phyloP scores from a whole-genome alignment of 106 monocot genomes.

The Xerophyta viscosa region DNA sequence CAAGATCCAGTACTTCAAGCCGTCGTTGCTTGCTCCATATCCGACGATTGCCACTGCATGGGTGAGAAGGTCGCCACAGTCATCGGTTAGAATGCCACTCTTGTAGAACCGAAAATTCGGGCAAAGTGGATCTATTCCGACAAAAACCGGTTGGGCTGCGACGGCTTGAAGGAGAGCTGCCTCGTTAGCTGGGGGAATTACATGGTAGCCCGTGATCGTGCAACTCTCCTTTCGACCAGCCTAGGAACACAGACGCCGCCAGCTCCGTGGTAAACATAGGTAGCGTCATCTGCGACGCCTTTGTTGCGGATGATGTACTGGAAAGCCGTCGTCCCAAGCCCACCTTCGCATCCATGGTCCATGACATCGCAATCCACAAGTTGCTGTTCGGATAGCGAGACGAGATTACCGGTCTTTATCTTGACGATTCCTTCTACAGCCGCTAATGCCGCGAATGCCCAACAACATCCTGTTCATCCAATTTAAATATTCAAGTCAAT shows the following conservation, averaged over 20 bases:
- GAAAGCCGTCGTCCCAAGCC: not conserved
- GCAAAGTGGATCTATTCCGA: not conserved
- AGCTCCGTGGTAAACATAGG: not conserved
- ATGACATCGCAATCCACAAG: not conserved
- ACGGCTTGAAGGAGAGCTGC: not conserved
- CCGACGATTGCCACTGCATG: slow-evolving; percentile 1
- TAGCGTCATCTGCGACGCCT: not conserved
- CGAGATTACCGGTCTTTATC: not conserved
- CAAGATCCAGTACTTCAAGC: slow-evolving; percentile 2
- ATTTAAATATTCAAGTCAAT: not conserved
- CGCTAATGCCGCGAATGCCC: slow-evolving; percentile 5
- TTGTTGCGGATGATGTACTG: slow-evolving; percentile 1
- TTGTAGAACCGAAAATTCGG: not conserved
- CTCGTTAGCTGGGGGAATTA: not conserved
- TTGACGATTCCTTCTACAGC: slow-evolving; percentile 3
- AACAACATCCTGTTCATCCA: not conserved
- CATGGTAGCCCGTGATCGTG: not conserved
- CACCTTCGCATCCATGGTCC: slow-evolving; percentile 3
- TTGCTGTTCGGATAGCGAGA: slow-evolving; percentile 2
- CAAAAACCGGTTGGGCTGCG: not conserved
- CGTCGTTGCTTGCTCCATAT: not conserved
- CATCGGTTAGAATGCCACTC: not conserved
- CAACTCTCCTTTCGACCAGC: not conserved
- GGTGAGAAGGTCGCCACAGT: not conserved
- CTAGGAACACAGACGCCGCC: not conserved